Base-by-base conservation (phyloP, 306 rosid species). In the Cyclanthera cordifolia region DNA sequence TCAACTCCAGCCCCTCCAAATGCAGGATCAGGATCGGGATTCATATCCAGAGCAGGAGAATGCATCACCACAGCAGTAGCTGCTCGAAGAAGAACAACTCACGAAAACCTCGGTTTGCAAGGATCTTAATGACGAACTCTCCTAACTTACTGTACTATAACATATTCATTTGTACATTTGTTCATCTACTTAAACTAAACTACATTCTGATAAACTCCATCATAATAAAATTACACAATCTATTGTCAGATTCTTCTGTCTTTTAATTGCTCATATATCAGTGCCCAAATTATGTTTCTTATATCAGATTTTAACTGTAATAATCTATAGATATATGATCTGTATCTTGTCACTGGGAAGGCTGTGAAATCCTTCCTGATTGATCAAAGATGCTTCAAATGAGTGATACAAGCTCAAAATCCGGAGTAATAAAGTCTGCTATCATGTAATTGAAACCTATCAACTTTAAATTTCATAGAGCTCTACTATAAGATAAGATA, bases 151-250 rank as follows among this genome's bases (percentile, higher is more conserved):
- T 47, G 21, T 67, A 2, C 39, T 67, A 67, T 25, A 13, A 67
- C 54, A 15, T 47, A 25, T 34, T 67, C 5, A 17, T 45, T 47
- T 67, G 72, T 67, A 67, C 58, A 67, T 67, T 27, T 67, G 14
- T 51, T 30, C 58, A 11, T 27, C 58, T 15, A 46, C 25, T 21
- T 27, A 25, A 25, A 12, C 12, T 49, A 49, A 25, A 67, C 24
- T 28, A 27, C 72, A 47, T 49, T 60, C 50, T 61, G 11, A 30
- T 58, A 30, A 58, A 15, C 67, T 32, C 24, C 34, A 32, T 8
- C 66, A 30, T 19, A 34, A 60, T 16, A 32, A 60, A 60, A 37
- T 60, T n/a, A 8, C n/a, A 3, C 8, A 4, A 32, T 60, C 47
- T 59, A 19, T 34, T 34, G 1, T 16, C 47, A 16, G 5, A 27